Base-by-base conservation (phyloP, 2,329 filamentous ascomycete species). In the Fusarium scirpi region DNA sequence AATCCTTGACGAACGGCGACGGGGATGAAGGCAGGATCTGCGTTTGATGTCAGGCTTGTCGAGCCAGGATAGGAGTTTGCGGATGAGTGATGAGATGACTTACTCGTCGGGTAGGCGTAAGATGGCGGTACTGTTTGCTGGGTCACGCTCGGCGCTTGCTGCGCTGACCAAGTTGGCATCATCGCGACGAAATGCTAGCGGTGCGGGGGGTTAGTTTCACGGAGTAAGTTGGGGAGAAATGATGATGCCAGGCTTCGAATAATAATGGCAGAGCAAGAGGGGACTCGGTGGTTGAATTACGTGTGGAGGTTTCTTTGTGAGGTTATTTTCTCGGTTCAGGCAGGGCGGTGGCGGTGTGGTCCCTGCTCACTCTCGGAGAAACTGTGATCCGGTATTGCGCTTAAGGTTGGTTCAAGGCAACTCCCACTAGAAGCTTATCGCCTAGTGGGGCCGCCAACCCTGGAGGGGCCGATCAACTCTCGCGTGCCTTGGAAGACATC, bases 1-100 rank as follows among this genome's bases (percentile, higher is more conserved):
- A 90, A 87, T 72, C 82, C 85, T 80, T 89, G 88, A 73, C 88
- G 88, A 76, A 89, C 87, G 80, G 86, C 84, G 68, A 91, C 89
- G 70, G 87, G 82, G 65, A 86, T 89, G 74, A 86, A 91, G 65
- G 88, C 88, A 74, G 87, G 85, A 70, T 84, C 82, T 80, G 59
- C n/a, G 9, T 30, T 38, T n/a, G 15, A 34, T 34, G 66, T 81
- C 67, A 81, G 77, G 25, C 51, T 61, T 40, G 34, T 34, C 38
- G 47, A 16, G 15, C 20, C 4, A 45, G 40, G 15, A 18, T 30
- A 20, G 10, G 27, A 29, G 47, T 45, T 52, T 46, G 43, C 18
- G 40, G 45, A 18, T 29, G 46, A 32, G 45, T 41, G 56, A 52
- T 32, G 52, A 29, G 54, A 51, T 44, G 62, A 79, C 81, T 69